Evolutionary conservation across 768 basidiomycete genomes (phyloP).

Genomic region (Plicaturopsis crispa): DNA sequence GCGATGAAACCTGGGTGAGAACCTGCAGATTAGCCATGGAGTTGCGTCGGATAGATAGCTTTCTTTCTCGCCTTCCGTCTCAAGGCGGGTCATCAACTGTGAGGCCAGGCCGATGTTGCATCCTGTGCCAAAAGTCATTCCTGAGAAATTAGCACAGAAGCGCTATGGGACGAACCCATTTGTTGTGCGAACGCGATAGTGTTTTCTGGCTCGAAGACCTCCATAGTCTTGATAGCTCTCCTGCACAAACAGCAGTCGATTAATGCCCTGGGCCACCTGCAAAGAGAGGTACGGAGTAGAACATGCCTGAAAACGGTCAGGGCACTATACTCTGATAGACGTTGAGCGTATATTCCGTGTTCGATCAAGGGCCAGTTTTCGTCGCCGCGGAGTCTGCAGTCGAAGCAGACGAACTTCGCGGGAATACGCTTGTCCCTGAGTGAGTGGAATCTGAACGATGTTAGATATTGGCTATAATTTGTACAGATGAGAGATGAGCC

Average conservation of each 20-base stretch:
- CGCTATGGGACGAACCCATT: conserved; percentile 37
- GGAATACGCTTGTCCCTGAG: conserved; percentile 52
- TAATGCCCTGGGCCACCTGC: not conserved
- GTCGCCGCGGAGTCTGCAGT: conserved; percentile 64
- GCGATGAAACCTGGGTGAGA: conserved; percentile 50
- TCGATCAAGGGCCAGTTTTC: conserved; percentile 66
- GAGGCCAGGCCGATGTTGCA: conserved; percentile 46
- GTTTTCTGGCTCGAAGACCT: conserved; percentile 34
- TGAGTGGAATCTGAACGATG: conserved; percentile 49
- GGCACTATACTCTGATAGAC: conserved; percentile 61
- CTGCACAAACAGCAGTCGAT: conserved; percentile 24
- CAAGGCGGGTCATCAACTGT: conserved; percentile 61
- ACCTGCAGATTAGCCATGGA: conserved; percentile 1
- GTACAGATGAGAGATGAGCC: not conserved
- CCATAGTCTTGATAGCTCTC: conserved; percentile 64
- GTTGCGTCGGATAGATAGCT: not conserved
- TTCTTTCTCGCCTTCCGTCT: conserved; percentile 50
- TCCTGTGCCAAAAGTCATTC: conserved; percentile 25
- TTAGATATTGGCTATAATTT: not conserved
- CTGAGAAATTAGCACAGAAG: conserved; percentile 1
- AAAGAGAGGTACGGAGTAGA: not conserved
- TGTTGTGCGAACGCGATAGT: conserved; percentile 47
- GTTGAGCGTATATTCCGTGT: conserved; percentile 40
- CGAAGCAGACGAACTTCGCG: conserved; percentile 59
- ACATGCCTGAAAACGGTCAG: conserved; percentile 63